These are phyloP conservation scores for Coniochaeta sp. DNA, from an alignment of 2,329 filamentous ascomycete genomes.

Conservation along the genomic window DNA sequence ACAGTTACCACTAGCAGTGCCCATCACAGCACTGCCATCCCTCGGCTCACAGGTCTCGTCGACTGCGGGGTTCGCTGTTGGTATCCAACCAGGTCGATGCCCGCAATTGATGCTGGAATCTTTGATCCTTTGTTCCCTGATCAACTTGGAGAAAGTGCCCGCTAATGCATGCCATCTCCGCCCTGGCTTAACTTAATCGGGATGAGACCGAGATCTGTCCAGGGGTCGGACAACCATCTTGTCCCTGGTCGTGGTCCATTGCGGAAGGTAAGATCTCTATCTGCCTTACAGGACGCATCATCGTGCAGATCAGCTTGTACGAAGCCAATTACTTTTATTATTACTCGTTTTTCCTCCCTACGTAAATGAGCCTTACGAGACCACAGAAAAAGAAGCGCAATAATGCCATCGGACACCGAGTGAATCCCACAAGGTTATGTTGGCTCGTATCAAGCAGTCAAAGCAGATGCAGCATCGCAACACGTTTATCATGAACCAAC, in stretches of 20 bases:
- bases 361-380: no score
- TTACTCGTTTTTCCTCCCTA: no score
- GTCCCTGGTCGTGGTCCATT: no score
- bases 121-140: background rate
- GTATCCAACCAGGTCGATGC: background rate
- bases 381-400: no score
- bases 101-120: background rate
- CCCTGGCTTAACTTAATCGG: background rate
- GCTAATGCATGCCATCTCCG: background rate
- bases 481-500: no score
- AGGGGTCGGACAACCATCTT: background rate
- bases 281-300: background rate
- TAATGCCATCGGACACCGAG: no score
- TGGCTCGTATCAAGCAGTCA: no score
- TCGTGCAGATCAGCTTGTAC: background rate
- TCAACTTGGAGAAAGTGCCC: background rate
- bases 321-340: no score
- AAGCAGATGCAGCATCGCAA: no score
- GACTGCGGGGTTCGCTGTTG: background rate
- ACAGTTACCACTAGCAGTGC: background rate
- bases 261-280: background rate
- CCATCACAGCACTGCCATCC: background rate
- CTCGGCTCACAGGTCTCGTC: background rate
- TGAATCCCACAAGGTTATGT: no score
- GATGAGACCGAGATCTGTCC: background rate